A percentile compares a stretch with the other conserved stretches of the same genome.
phyloP scores from a whole-genome alignment of 495 filamentous ascomycete species.

The Aspergillus steynii region DNA sequence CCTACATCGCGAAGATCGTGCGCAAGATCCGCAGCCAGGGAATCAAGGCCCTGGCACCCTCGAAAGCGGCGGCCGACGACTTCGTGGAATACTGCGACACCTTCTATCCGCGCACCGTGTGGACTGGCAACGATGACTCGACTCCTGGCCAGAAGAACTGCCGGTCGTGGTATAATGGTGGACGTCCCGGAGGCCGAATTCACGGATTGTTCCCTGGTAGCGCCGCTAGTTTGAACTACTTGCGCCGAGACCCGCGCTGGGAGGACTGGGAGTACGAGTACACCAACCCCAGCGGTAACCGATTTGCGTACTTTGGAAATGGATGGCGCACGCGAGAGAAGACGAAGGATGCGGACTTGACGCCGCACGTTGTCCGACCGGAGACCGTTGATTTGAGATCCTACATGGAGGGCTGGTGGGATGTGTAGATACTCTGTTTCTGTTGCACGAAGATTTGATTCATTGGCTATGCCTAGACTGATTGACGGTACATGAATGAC shows the following conservation, averaged over 20 bases:
- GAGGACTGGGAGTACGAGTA: slow-evolving; percentile 73
- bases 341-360: slow-evolving; percentile 39
- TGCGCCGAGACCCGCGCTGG: slow-evolving; percentile 63
- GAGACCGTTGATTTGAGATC: slow-evolving; percentile 47
- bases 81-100: slow-evolving; percentile 62
- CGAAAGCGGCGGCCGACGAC: slow-evolving; percentile 56
- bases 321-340: slow-evolving; percentile 51
- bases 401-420: slow-evolving; percentile 55
- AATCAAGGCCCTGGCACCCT: slow-evolving; percentile 59
- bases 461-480: background rate
- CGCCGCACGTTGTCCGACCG: slow-evolving; percentile 48
- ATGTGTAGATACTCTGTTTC: slow-evolving; percentile 31
- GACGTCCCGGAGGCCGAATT: slow-evolving; percentile 53
- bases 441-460: background rate
- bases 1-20: slow-evolving; percentile 62
- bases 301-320: slow-evolving; percentile 61
- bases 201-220: slow-evolving; percentile 69
- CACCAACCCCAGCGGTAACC: slow-evolving; percentile 45
- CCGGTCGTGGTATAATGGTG: slow-evolving; percentile 70
- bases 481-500: background rate
- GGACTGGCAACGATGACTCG: slow-evolving; percentile 39
- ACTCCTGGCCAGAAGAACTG: slow-evolving; percentile 50
- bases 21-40: slow-evolving; percentile 64
- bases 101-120: slow-evolving; percentile 62
- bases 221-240: slow-evolving; percentile 56